These are phyloP conservation scores for Metschnikowia lunata DNA, from an alignment of 805 yeast genomes.

Conservation along the genomic window DNA sequence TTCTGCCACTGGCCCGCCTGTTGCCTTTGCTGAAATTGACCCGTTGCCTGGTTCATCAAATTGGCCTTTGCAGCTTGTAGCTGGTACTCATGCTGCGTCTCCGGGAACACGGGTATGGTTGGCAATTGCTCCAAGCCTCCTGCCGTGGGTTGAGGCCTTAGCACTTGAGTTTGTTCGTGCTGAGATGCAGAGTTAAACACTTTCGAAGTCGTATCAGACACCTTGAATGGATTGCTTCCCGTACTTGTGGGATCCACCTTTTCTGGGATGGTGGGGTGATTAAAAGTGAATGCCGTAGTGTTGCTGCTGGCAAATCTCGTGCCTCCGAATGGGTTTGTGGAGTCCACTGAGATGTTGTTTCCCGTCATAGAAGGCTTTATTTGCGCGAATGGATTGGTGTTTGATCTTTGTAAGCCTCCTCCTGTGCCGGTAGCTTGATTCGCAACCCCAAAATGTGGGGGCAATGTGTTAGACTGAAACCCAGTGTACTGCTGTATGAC, in stretches of 20 bases:
- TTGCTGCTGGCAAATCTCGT: conserved; percentile 30
- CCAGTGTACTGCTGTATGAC: conserved; percentile 11
- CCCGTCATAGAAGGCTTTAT: conserved; percentile 15
- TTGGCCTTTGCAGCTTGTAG: conserved; percentile 35
- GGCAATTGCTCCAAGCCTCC: conserved; percentile 69
- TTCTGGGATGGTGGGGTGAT: conserved; percentile 6
- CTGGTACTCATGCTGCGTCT: conserved; percentile 39
- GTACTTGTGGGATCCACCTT: conserved; percentile 37
- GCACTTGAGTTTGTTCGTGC: conserved; percentile 19
- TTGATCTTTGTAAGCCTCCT: conserved; percentile 20
- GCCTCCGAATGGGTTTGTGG: conserved; percentile 45
- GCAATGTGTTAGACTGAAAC: conserved; percentile 3
- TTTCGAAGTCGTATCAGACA: conserved; percentile 31
- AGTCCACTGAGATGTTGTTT: conserved; percentile 13
- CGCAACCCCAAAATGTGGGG: not conserved
- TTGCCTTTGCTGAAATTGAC: conserved; percentile 6
- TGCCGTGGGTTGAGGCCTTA: conserved; percentile 56
- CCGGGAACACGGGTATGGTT: conserved; percentile 66
- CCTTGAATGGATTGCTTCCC: conserved; percentile 61
- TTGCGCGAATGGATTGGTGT: conserved; percentile 35
- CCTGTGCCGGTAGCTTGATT: not conserved
- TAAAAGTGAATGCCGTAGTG: conserved; percentile 16
- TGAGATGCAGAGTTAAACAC: conserved; percentile 25
- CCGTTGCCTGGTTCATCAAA: conserved; percentile 13
- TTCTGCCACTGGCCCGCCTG: conserved; percentile 10